phyloP scores from a whole-genome alignment of 345 rosid genomes.

The Aurinia saxatilis region DNA sequence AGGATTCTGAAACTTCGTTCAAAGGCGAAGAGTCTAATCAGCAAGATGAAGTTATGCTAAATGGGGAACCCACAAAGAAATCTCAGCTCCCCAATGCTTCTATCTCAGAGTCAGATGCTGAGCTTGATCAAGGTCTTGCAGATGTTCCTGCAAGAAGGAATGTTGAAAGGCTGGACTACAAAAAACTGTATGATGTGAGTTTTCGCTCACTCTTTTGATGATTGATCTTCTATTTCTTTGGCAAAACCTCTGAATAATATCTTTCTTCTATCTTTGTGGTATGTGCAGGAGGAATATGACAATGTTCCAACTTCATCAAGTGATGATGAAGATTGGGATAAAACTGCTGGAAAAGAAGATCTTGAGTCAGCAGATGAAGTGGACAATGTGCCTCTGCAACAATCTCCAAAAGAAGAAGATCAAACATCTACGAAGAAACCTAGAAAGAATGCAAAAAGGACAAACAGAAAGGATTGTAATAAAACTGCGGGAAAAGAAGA shows the following conservation, averaged over 20 bases:
- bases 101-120: constrained; percentile 31
- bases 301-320: constrained; percentile 37
- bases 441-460: constrained; percentile 16
- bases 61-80: constrained; percentile 19
- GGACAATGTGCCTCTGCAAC: constrained; percentile 19
- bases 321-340: constrained; percentile 61
- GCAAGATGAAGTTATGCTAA: constrained; percentile 26
- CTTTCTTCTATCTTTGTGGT: constrained; percentile 10
- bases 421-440: constrained; percentile 22
- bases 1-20: constrained; percentile 42
- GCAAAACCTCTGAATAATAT: constrained; percentile 7
- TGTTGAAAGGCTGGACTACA: constrained; percentile 80
- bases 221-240: constrained; percentile 2
- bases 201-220: not conserved
- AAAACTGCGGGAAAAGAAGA: constrained; percentile 30
- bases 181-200: constrained; percentile 80
- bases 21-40: constrained; percentile 27
- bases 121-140: constrained; percentile 30
- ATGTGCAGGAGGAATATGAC: constrained; percentile 72
- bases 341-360: constrained; percentile 30
- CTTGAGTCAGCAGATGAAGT: constrained; percentile 31
- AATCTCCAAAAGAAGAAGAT: constrained; percentile 8
- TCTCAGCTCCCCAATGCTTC: constrained; percentile 27
- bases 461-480: too few relatives aligned
- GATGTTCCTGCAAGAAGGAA: constrained; percentile 48